Percentiles rank a stretch among this genome's conserved stretches.
Conservation (phyloP, 129 eudicot species). For the Rutidosis leptorrhynchoides region DNA sequence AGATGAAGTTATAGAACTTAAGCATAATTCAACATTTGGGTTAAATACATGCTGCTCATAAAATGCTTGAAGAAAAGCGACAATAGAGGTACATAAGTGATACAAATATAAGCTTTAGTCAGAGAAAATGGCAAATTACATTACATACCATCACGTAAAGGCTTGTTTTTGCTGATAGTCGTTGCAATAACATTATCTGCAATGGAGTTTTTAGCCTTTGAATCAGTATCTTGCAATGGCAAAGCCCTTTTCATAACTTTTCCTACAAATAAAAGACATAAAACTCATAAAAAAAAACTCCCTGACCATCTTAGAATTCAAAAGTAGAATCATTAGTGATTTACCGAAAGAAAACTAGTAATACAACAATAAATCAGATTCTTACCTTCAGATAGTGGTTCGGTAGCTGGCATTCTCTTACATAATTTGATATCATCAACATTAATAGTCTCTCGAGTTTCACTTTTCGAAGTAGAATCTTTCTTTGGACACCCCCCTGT, state of each 20-base stretch:
- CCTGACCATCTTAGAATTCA: neutral
- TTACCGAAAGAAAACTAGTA: neutral
- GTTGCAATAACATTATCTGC: constrained; percentile 30
- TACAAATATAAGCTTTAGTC: neutral
- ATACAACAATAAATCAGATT: neutral
- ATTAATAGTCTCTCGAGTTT: constrained; percentile 16
- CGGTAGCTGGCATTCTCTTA: constrained; percentile 26
- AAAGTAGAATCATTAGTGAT: constrained; percentile 4
- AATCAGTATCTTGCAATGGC: constrained; percentile 28
- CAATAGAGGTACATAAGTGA: neutral
- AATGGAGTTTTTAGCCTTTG: constrained; percentile 27
- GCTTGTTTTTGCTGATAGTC: constrained; percentile 34
- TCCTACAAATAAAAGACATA: constrained; percentile 35
- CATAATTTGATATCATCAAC: constrained; percentile 25
- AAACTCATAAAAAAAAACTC: neutral
- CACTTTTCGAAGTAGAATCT: constrained; percentile 26
- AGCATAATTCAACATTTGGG: neutral
- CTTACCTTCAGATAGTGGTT: constrained; percentile 40
- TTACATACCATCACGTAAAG: constrained; percentile 43
- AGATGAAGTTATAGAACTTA: neutral
- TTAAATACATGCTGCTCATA: neutral
- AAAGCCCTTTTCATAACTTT: constrained; percentile 30
- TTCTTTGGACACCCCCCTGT: constrained; percentile 34
- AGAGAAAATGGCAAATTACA: constrained; percentile 25
- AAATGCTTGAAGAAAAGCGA: neutral